Evolutionary conservation across 2,329 filamentous ascomycete genomes (phyloP), one percentile per base, ranked within the genome.

Genomic region (Colletotrichum tropicale): DNA sequence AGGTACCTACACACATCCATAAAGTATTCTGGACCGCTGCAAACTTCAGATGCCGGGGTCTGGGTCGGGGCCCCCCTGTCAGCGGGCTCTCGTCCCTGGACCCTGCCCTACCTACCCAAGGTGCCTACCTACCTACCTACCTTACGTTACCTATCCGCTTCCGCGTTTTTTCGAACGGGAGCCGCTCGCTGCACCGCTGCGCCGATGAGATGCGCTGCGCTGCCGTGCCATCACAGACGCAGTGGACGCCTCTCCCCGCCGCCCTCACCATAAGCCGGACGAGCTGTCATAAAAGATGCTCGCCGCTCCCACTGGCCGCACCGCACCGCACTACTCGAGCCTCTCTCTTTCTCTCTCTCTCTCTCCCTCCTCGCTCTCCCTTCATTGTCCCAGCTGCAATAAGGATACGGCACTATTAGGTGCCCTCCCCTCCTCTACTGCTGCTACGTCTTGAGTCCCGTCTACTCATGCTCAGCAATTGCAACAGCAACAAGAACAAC

Each of bases 281-380:
- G 69, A 73, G 61, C 55, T 72, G 69, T 75, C 73, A 75, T 75
- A 75, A 75, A 74, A 75, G 69, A 72, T 72, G 73, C 55, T 67
- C 62, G 56, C 32, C 62, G 64, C 73, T 64, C 64, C 52, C 56
- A 32, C 62, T 21, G 21, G 34, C 65, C 8, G 55, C 72, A 38
- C 56, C 15, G 38, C 32, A 58, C 21, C 26, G 16, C 38, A 48
- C 18, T 32, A 18, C 24, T 24, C 36, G 16, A 26, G 43, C 61
- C 61, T 36, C n/a, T 64, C 32, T 36, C 60, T 8, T 7, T 24
- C 16, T 21, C 32, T 36, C 32, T n/a, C 32, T n/a, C 60, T 24
- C 60, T 36, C 60, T 16, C 32, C 32, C 24, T 28, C 24, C 21
- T 52, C 38, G n/a, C 36, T 52, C 16, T 21, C 58, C 36, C 61